These are phyloP conservation scores for Eustoma russellianum DNA, from an alignment of 257 asterid genomes.

Conservation along the genomic window DNA sequence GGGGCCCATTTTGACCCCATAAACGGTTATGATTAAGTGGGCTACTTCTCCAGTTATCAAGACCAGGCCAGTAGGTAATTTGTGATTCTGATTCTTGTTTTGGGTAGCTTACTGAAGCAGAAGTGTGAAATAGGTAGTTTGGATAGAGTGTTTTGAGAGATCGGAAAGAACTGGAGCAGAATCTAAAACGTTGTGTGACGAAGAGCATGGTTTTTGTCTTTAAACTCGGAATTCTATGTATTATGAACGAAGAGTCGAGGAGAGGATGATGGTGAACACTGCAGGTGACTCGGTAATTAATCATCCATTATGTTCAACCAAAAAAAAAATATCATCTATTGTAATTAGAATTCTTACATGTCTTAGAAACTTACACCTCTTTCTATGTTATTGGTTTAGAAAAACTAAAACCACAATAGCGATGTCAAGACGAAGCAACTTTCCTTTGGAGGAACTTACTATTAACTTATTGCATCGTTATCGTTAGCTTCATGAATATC, in stretches of 20 bases:
- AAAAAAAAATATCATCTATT: no score
- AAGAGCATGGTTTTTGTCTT: conserved; percentile 17
- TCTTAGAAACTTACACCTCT: no score
- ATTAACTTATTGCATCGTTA: no score
- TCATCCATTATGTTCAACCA: no score
- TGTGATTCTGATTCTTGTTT: conserved; percentile 1
- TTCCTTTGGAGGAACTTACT: no score
- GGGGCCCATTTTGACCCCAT: conserved; percentile 88
- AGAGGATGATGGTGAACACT: background rate
- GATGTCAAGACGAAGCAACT: no score
- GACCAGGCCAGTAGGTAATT: conserved; percentile 61
- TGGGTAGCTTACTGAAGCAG: conserved; percentile 27
- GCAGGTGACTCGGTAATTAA: no score
- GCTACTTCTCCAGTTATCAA: conserved; percentile 59
- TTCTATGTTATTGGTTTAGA: no score
- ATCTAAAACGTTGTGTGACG: conserved; percentile 7
- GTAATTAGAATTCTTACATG: no score
- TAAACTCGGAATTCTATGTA: conserved; percentile 1
- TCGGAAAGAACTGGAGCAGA: conserved; percentile 9
- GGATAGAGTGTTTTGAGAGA: conserved; percentile 5
- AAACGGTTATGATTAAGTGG: conserved; percentile 53
- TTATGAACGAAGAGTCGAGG: background rate
- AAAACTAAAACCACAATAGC: no score
- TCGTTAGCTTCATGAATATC: no score
- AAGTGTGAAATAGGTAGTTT: conserved; percentile 17